These are phyloP conservation scores for Trametes sp. DNA, from an alignment of 1,284 basidiomycete genomes.

Conservation along the genomic window DNA sequence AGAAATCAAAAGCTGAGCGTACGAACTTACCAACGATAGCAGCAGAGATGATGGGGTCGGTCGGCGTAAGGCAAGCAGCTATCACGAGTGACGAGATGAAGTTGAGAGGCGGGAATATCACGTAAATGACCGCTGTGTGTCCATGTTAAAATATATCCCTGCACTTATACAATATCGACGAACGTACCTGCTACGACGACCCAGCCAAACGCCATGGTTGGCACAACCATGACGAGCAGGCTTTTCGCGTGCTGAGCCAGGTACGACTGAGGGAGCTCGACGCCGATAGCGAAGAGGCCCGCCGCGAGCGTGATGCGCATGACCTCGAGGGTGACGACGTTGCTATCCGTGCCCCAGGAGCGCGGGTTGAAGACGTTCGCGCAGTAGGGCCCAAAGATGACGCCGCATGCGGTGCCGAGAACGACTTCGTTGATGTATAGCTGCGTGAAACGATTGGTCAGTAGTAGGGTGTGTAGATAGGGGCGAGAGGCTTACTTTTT, in stretches of 20 bases:
- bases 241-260: constrained; percentile 67
- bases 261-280: constrained; percentile 74
- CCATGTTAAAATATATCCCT: background rate
- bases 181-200: constrained; percentile 64
- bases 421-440: constrained; percentile 94
- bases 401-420: constrained; percentile 83
- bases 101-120: constrained; percentile 72
- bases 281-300: constrained; percentile 77
- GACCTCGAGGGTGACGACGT: constrained; percentile 80
- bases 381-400: constrained; percentile 78
- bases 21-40: constrained; percentile 58
- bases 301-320: constrained; percentile 75
- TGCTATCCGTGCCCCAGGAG: constrained; percentile 66
- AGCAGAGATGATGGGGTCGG: constrained; percentile 85
- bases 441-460: constrained; percentile 39
- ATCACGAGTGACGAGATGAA: constrained; percentile 85
- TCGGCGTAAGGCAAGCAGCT: constrained; percentile 92
- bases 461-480: background rate
- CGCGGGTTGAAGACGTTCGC: constrained; percentile 83
- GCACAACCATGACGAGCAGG: constrained; percentile 71
- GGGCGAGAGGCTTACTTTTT: constrained; percentile 56
- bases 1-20: background rate
- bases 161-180: background rate
- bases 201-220: constrained; percentile 85
- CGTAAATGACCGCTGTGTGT: constrained; percentile 52